Percentiles rank a stretch among this genome's conserved stretches.
Conservation (phyloP, 1,284 basidiomycete species). For the Trichosporon sp. region DNA sequence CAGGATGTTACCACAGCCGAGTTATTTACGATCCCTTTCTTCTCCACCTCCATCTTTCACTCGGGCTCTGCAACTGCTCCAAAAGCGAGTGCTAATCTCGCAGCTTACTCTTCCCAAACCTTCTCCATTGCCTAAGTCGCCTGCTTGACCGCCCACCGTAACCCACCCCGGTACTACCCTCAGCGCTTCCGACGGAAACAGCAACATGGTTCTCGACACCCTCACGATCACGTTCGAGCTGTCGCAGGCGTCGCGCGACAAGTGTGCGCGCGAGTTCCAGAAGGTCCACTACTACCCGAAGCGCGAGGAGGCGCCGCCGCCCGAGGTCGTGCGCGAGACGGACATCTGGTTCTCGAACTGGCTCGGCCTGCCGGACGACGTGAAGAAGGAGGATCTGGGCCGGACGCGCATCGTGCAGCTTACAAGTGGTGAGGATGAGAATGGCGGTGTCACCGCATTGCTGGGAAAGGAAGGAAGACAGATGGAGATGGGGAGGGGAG, state of each 20-base stretch:
- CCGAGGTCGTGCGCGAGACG: conserved; percentile 21
- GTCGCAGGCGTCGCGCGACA: conserved; percentile 24
- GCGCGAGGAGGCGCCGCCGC: conserved; percentile 17
- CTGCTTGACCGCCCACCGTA: background rate
- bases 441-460: no score
- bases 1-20: background rate
- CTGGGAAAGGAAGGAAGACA: background rate
- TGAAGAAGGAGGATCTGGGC: conserved; percentile 25
- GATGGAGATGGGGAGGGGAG: background rate
- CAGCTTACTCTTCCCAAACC: no score
- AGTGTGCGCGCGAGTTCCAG: conserved; percentile 28
- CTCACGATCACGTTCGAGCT: conserved; percentile 15
- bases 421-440: conserved; percentile 32
- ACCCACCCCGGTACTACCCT: no score
- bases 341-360: conserved; percentile 35
- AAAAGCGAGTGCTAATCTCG: no score
- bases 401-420: conserved; percentile 40
- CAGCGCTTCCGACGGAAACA: no score
- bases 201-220: conserved; percentile 5
- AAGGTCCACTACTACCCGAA: conserved; percentile 35
- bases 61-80: no score
- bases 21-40: no score
- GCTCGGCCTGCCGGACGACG: conserved; percentile 24
- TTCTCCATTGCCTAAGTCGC: no score
- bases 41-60: no score